These are phyloP conservation scores for Phytophthora ohioensis DNA, from an alignment of 352 stramenopile genomes.

Conservation along the genomic window DNA sequence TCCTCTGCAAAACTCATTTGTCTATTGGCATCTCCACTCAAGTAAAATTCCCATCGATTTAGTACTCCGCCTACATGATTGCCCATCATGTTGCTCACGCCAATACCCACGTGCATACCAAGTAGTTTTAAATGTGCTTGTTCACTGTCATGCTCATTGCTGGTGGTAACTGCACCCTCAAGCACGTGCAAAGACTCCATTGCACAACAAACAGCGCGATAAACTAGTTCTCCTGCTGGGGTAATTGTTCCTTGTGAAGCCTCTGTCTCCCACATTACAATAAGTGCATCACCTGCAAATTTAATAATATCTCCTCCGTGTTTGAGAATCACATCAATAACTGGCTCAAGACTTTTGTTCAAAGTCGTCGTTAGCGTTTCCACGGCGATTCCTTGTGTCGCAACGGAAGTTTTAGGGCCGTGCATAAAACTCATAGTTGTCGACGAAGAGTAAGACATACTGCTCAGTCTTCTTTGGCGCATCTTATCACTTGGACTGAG, in stretches of 20 bases:
- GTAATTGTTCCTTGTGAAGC: conserved; percentile 47
- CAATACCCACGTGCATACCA: conserved; percentile 87
- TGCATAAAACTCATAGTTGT: conserved; percentile 58
- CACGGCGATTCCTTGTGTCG: conserved; percentile 67
- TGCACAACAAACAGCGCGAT: conserved; percentile 66
- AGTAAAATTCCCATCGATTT: conserved; percentile 90
- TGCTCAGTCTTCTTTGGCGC: conserved; percentile 47
- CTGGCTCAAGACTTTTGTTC: conserved; percentile 82
- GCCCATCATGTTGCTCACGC: conserved; percentile 72
- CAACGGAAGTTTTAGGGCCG: conserved; percentile 51
- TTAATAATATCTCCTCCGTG: conserved; percentile 87
- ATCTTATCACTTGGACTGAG: conserved; percentile 48
- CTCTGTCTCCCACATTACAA: conserved; percentile 85
- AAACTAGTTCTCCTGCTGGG: conserved; percentile 54
- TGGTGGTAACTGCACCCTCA: conserved; percentile 13
- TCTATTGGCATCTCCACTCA: conserved; percentile 82
- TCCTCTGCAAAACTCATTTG: conserved; percentile 84
- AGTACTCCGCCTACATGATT: conserved; percentile 87
- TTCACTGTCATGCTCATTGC: conserved; percentile 21
- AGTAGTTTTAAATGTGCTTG: conserved; percentile 41
- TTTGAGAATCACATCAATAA: conserved; percentile 81
- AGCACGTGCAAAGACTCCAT: conserved; percentile 65
- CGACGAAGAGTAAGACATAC: conserved; percentile 3
- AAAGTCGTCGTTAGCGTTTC: conserved; percentile 79
- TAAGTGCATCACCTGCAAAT: conserved; percentile 82